These are phyloP conservation scores for Leccinum disarticulatum DNA, from an alignment of 768 basidiomycete genomes.

Conservation along the genomic window DNA sequence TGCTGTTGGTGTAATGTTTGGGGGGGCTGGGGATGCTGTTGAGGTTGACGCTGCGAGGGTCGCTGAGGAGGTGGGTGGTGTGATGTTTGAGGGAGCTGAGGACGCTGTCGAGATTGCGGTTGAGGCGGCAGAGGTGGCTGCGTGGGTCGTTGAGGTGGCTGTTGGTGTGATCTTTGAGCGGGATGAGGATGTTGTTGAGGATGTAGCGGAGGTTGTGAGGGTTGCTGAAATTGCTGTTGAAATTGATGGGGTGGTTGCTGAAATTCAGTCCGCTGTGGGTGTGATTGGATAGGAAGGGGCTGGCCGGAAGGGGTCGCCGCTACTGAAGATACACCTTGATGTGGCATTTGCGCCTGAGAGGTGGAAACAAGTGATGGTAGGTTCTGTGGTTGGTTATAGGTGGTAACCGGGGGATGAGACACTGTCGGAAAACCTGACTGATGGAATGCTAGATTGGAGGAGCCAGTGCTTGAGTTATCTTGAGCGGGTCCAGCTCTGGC, in stretches of 20 bases:
- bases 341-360: slow-evolving; percentile 8
- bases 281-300: background rate
- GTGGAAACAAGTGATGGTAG: background rate
- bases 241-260: background rate
- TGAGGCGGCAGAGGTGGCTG: background rate
- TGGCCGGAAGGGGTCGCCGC: background rate
- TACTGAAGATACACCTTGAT: background rate
- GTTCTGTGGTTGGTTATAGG: slow-evolving; percentile 6
- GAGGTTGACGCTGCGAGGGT: slow-evolving; percentile 1
- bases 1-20: background rate
- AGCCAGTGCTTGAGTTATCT: background rate
- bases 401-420: slow-evolving; percentile 1
- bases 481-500: background rate
- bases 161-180: background rate
- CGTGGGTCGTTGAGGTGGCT: background rate
- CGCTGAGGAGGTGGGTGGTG: background rate
- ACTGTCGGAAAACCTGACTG: background rate
- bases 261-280: background rate
- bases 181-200: background rate
- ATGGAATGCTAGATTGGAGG: slow-evolving; percentile 1
- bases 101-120: background rate
- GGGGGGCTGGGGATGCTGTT: background rate
- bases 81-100: background rate
- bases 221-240: slow-evolving; percentile 4
- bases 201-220: background rate